Conservation (phyloP, 2,329 filamentous ascomycete genomes). For the Metarhizium album region DNA sequence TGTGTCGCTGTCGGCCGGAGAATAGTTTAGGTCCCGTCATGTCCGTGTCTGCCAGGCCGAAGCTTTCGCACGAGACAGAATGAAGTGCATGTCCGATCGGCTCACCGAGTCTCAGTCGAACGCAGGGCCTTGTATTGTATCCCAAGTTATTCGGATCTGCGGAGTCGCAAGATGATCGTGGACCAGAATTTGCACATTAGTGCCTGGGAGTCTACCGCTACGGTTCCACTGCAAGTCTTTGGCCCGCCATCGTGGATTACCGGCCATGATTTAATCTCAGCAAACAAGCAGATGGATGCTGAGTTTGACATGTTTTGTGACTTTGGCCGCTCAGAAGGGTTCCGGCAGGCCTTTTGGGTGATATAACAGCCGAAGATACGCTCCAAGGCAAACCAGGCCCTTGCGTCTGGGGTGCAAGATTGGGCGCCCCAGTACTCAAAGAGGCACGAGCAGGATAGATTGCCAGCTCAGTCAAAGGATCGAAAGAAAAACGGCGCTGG, state of each 20-base stretch:
- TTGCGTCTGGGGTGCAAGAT: slow-evolving; percentile 8
- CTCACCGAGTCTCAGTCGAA: slow-evolving; percentile 8
- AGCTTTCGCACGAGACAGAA: slow-evolving; percentile 8
- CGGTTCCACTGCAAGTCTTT: slow-evolving; percentile 9
- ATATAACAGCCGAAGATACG: slow-evolving; percentile 9
- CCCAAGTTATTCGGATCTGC: slow-evolving; percentile 15
- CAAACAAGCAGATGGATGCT: no score
- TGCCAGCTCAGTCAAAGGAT: slow-evolving; percentile 8
- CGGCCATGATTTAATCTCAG: slow-evolving; percentile 7
- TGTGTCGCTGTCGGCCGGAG: no score
- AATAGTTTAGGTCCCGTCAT: slow-evolving; percentile 12
- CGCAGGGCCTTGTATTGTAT: slow-evolving; percentile 11
- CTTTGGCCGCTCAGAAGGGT: slow-evolving; percentile 5
- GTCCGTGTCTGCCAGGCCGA: slow-evolving; percentile 9
- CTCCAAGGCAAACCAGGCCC: slow-evolving; percentile 6
- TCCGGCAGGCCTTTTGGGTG: slow-evolving; percentile 6
- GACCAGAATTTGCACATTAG: slow-evolving; percentile 12
- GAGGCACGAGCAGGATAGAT: slow-evolving; percentile 7
- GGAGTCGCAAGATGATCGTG: slow-evolving; percentile 15
- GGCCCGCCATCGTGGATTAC: slow-evolving; percentile 13
- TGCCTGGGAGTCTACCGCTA: slow-evolving; percentile 17
- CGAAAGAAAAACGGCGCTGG: slow-evolving; percentile 10
- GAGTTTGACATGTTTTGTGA: slow-evolving; percentile 10
- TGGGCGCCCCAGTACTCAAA: slow-evolving; percentile 10
- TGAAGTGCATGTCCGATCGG: slow-evolving; percentile 10